Evolutionary conservation across 495 filamentous ascomycete species (phyloP), one percentile per base, ranked within the genome.

Genomic region (Xanthoparmelia taractica): DNA sequence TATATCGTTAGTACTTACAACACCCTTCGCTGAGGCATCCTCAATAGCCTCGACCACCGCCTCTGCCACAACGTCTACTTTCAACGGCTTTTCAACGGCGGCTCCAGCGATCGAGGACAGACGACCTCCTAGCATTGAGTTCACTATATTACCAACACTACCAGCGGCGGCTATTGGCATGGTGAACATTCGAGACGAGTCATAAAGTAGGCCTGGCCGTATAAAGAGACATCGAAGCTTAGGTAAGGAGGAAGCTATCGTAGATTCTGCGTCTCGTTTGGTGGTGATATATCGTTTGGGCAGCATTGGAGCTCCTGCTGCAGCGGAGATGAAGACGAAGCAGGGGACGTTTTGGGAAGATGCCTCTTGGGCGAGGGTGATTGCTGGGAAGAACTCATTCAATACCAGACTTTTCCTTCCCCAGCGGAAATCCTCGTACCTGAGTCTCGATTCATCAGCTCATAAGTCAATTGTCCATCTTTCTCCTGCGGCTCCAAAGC

Each of bases 381-480:
- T 88, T 59, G 79, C 79, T 78, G 60, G 57, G 41, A 59, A 63
- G 17, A 29, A 20, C 27, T 55, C 11, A 65, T 27, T 59, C 38
- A 59, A 36, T 62, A 29, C 33, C 29, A 33, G 38, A 60, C 23
- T 11, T 6, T 40, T 47, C 58, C 33, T 41, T 64, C 11, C 20
- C 29, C 45, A 25, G 55, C 15, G 6, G 47, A 54, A 45, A 23
- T 31, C 27, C 57, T 73, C 75, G 52, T 71, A 86, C 84, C 84
- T 54, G 85, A 84, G 71, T 98, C 95, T 64, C 94, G 83, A 77
- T 98, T 98, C 91, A 98, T 97, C 66, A 91, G 82, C 81, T 98
- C 94, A 78, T 98, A 98, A 41, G 92, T 97, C 69, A 96, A 74
- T 75, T 96, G 89, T 25, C 84, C 84, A 69, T 85, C 81, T 38